phyloP scores from a whole-genome alignment of 1,284 basidiomycete species.

The Cystobasidiaceae sp. region DNA sequence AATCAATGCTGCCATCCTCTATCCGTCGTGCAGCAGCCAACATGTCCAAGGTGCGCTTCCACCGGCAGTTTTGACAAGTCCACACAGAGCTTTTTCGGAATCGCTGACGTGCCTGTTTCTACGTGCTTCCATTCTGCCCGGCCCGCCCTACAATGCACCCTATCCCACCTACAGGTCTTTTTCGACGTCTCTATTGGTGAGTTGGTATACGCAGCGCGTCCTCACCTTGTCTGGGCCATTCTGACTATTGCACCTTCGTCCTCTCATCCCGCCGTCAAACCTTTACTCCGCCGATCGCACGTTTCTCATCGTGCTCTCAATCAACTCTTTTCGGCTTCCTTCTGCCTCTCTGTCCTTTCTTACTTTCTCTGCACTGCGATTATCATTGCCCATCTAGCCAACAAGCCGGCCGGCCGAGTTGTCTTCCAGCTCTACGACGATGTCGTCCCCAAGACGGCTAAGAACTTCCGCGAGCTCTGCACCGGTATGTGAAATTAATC shows the following conservation, averaged over 20 bases:
- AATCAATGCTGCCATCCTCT: constrained; percentile 9
- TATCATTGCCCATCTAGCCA: no score
- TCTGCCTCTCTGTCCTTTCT: not conserved
- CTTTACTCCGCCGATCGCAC: not conserved
- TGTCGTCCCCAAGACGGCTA: constrained; percentile 75
- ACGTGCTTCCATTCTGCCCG: not conserved
- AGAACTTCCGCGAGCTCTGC: constrained; percentile 82
- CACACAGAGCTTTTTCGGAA: no score
- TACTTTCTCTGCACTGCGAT: no score
- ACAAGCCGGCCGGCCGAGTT: constrained; percentile 45
- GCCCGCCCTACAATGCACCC: not conserved
- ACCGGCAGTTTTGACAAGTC: no score
- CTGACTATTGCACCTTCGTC: not conserved
- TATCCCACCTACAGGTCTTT: constrained; percentile 15
- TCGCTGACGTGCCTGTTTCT: no score
- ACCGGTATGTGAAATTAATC: constrained; percentile 71
- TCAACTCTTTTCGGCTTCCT: not conserved
- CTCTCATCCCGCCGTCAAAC: not conserved
- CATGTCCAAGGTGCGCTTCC: constrained; percentile 25
- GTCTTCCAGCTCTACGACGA: constrained; percentile 53
- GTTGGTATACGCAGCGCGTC: not conserved
- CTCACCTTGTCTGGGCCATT: not conserved
- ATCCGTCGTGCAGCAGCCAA: constrained; percentile 23
- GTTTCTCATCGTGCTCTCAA: constrained; percentile 4
- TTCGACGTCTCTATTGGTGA: constrained; percentile 44